Percentiles rank a stretch among this genome's conserved stretches.
Conservation (phyloP, 2,329 filamentous ascomycete species). For the Aphanocladium album region DNA sequence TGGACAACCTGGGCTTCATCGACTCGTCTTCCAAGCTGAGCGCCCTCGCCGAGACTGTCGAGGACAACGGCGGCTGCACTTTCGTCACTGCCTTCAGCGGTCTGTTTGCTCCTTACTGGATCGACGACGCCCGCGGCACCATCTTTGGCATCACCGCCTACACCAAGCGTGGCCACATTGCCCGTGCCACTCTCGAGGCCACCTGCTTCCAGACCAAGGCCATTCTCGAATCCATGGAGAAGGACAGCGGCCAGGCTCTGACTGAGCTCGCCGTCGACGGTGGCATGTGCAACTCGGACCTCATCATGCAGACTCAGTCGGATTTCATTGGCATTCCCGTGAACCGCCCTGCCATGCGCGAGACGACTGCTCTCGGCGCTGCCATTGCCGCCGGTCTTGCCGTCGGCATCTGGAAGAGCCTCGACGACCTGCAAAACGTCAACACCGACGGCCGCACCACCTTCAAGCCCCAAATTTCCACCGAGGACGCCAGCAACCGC, state of each 20-base stretch:
- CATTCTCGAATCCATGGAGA: conserved; percentile 75
- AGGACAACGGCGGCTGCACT: conserved; percentile 69
- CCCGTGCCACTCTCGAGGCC: conserved; percentile 72
- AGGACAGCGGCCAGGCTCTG: conserved; percentile 69
- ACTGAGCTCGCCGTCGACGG: conserved; percentile 75
- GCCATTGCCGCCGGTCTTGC: conserved; percentile 80
- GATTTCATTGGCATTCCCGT: conserved; percentile 77
- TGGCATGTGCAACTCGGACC: conserved; percentile 74
- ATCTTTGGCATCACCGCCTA: conserved; percentile 75
- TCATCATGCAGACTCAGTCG: conserved; percentile 80
- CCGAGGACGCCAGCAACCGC: conserved; percentile 54
- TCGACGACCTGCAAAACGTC: conserved; percentile 66
- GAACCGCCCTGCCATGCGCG: conserved; percentile 73
- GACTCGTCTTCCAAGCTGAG: conserved; percentile 41
- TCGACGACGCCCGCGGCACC: conserved; percentile 75
- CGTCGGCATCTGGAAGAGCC: conserved; percentile 67
- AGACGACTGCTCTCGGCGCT: conserved; percentile 76
- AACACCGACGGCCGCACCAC: conserved; percentile 64
- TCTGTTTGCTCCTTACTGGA: conserved; percentile 80
- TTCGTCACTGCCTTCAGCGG: conserved; percentile 79
- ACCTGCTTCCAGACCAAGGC: conserved; percentile 81
- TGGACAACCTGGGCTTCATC: conserved; percentile 54
- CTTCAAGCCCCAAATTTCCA: conserved; percentile 62
- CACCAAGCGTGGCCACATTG: conserved; percentile 71
- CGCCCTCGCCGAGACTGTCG: conserved; percentile 42